Percentiles rank a stretch among this genome's conserved stretches.
These are phyloP conservation scores for Coemansia sp. DNA, from an alignment of 192 early-diverging fungal species.

Conservation along the genomic window DNA sequence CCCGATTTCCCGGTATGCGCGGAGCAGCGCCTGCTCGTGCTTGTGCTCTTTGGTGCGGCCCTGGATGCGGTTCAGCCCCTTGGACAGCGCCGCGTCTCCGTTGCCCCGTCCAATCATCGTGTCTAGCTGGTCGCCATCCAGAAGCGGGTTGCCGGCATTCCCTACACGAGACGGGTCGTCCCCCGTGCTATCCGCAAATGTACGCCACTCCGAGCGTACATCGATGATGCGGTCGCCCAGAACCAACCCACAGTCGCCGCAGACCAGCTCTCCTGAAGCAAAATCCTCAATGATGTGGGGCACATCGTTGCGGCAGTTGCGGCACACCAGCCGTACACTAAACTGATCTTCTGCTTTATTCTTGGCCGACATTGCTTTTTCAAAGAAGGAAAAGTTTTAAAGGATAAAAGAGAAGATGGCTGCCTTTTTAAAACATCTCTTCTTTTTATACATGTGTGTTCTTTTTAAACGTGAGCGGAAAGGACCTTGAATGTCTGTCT, in stretches of 20 bases:
- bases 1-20: slow-evolving; percentile 75
- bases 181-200: slow-evolving; percentile 22
- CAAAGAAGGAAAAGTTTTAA: not conserved
- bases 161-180: slow-evolving; percentile 32
- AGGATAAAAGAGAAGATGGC: no score
- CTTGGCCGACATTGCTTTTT: not conserved
- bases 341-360: slow-evolving; percentile 1
- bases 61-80: slow-evolving; percentile 14
- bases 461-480: slow-evolving; percentile 24
- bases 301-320: slow-evolving; percentile 70
- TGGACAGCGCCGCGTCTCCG: slow-evolving; percentile 27
- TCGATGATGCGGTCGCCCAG: slow-evolving; percentile 91
- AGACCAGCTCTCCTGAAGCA: slow-evolving; percentile 83
- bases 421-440: no score
- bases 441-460: no score
- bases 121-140: slow-evolving; percentile 23
- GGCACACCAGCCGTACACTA: slow-evolving; percentile 50
- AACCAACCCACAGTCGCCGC: slow-evolving; percentile 88
- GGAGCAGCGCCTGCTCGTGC: slow-evolving; percentile 66
- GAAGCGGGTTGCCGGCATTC: slow-evolving; percentile 13
- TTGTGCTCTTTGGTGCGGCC: slow-evolving; percentile 61
- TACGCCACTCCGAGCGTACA: slow-evolving; percentile 91
- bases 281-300: slow-evolving; percentile 94
- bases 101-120: slow-evolving; percentile 75
- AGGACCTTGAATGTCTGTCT: slow-evolving; percentile 76